Evolutionary conservation across 2,329 filamentous ascomycete species (phyloP), one percentile per base, ranked within the genome.

Genomic region (Pseudocercospora macadamiae): DNA sequence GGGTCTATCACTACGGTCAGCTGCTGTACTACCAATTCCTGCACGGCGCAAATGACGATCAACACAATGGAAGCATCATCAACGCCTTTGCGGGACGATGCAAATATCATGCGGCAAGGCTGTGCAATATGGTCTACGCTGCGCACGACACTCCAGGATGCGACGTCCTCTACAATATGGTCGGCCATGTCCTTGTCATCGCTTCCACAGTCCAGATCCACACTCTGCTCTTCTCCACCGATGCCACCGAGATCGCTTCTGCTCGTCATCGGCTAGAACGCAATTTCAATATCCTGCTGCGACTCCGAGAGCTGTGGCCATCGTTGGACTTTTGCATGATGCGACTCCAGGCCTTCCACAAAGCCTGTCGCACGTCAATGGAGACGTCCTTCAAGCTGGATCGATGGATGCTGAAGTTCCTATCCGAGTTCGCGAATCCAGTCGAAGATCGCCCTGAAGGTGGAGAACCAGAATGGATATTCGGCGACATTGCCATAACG

Each of bases 41-140:
- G 6, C 54, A 57, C 18, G 54, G 54, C 36, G 48, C 54, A 32
- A 26, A 32, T 4, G 54, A 57, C 14, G 45, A 57, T 3, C 37
- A 42, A 12, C 37, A 42, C 18, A 57, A 37, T 8, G 54, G 45
- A 10, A 28, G 54, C 16, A 25, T 57, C 9, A 51, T 57, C 54
- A 42, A 57, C 14, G 54, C 37, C 2, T 51, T 57, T 7, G 54
- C 54, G 12, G 45, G 42, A 32, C 47, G 54, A 12, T 57, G 54
- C 54, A 57, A 51, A 19, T 57, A 26, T 9, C 54, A 51, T n/a
- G 54, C 45, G 5, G 54, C 54, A 10, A 32, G 47, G 19, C 54
- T 57, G 8, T 57, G 54, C 54, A 57, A 57, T 34, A 57, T 51
- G 54, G 54, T 57, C 9, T 51, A 57, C 8, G 48, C 54, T 6